Base-by-base conservation (phyloP, 75 land plant species). In the Pseudotsuga menziesii region DNA sequence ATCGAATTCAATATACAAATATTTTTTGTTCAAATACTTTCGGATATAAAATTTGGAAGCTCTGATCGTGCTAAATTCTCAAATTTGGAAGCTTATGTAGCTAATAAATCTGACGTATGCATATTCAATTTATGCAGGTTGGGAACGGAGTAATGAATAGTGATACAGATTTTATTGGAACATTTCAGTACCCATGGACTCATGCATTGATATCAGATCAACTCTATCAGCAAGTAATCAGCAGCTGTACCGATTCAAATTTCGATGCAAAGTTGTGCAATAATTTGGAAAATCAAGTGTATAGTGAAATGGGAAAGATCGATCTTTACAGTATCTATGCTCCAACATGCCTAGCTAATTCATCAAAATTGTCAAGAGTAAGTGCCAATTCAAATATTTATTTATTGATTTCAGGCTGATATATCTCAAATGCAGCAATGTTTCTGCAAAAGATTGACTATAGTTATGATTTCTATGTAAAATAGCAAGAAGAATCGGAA, bases 121-220 rank as follows among this genome's bases (percentile, higher is more conserved):
- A 7, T 17, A 11, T 78, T 13, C 57, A 48, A 41, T 75, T 35
- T 75, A 44, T 44, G 66, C 82, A 93, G 96, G 77, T 93, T 3
- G 96, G 96, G 19, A 93, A 93, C 82, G 88, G 91, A 0, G 87
- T 85, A 78, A 82, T 88, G 12, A 87, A 89, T 66, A 83, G 85
- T 36, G 78, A 74, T 44, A 85, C 74, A 12, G 91, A 89, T 64
- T 74, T 78, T 63, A 16, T 39, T 22, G 96, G 96, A 16, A 75
- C 86, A 32, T 73, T 83, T 19, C 90, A 93, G 41, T 90, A 84
- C 61, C 85, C 83, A 13, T 85, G 87, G 83, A 82, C 78, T 72
- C 96, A 93, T 56, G 90, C 91, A 8, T 71, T 93, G 36, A 89
- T 91, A n/a, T 91, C 96, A 0, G 93, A 91, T 61, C 80, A 87